These are phyloP conservation scores for Eleusine indica DNA, from an alignment of 176 grass and related monocot species.

Conservation along the genomic window DNA sequence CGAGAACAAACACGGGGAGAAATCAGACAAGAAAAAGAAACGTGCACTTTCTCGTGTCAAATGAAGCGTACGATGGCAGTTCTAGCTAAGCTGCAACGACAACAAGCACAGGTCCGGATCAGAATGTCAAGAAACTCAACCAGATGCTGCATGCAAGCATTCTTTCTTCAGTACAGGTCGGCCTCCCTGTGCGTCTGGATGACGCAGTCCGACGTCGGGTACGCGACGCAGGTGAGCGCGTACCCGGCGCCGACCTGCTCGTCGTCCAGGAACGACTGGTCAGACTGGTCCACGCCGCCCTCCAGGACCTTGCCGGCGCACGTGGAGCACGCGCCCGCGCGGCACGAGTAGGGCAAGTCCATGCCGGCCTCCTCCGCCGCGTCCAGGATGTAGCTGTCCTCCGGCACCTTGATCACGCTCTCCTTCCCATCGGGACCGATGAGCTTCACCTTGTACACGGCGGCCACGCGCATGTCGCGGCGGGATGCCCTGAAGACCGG, in stretches of 20 bases:
- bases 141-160: neutral
- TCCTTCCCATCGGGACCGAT: conserved; percentile 53
- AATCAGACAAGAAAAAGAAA: conserved; percentile 1
- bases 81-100: conserved; percentile 11
- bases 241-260: conserved; percentile 51
- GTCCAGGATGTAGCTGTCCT: conserved; percentile 72
- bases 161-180: conserved; percentile 38
- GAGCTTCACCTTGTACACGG: conserved; percentile 69
- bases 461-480: conserved; percentile 29
- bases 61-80: neutral
- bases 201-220: conserved; percentile 68
- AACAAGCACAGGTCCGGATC: neutral
- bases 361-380: conserved; percentile 52
- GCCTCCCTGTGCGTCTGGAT: conserved; percentile 85
- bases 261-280: conserved; percentile 67
- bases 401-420: conserved; percentile 52
- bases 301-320: conserved; percentile 68
- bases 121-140: neutral
- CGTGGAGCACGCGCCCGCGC: conserved; percentile 69
- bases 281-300: conserved; percentile 72
- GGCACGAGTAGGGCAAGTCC: conserved; percentile 68
- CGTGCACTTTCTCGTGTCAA: neutral
- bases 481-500: neutral
- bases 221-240: conserved; percentile 81
- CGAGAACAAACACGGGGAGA: neutral